phyloP scores from a whole-genome alignment of 202 grass and related monocot species.

The Schoenoplectus triqueter region DNA sequence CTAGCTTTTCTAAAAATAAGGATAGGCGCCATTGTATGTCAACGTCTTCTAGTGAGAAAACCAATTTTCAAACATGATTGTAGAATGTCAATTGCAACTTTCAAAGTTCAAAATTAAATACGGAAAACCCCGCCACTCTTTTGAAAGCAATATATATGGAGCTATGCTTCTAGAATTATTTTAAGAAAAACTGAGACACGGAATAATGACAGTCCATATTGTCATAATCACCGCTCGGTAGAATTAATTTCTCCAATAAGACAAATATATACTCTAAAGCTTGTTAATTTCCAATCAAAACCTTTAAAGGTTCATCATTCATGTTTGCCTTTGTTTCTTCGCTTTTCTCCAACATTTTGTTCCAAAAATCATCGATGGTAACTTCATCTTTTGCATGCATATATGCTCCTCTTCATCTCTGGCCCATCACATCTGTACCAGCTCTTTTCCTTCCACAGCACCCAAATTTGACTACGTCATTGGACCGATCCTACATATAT shows the following conservation, averaged over 20 bases:
- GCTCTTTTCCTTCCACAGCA: neutral
- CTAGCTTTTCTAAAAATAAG: neutral
- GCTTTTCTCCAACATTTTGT: conserved; percentile 25
- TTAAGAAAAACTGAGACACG: neutral
- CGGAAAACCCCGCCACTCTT: neutral
- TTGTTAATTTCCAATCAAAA: neutral
- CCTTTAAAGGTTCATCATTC: conserved; percentile 13
- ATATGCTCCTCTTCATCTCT: conserved; percentile 1
- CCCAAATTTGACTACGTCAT: neutral
- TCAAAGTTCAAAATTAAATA: conserved; percentile 24
- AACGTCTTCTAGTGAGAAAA: conserved; percentile 32
- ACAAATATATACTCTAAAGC: neutral
- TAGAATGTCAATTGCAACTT: conserved; percentile 20
- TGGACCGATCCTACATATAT: neutral
- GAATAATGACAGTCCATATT: neutral
- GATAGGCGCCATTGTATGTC: neutral
- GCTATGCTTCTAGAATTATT: neutral
- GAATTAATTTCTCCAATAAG: neutral
- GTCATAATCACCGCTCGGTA: neutral
- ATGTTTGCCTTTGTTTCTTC: conserved; percentile 3
- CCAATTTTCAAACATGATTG: conserved; percentile 18
- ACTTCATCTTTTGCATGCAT: neutral
- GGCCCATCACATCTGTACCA: neutral
- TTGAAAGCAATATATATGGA: conserved; percentile 26
- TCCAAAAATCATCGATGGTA: conserved; percentile 8